Evolutionary conservation across 208 protist genomes (phyloP).

Genomic region (Acanthamoeba triangularis): DNA sequence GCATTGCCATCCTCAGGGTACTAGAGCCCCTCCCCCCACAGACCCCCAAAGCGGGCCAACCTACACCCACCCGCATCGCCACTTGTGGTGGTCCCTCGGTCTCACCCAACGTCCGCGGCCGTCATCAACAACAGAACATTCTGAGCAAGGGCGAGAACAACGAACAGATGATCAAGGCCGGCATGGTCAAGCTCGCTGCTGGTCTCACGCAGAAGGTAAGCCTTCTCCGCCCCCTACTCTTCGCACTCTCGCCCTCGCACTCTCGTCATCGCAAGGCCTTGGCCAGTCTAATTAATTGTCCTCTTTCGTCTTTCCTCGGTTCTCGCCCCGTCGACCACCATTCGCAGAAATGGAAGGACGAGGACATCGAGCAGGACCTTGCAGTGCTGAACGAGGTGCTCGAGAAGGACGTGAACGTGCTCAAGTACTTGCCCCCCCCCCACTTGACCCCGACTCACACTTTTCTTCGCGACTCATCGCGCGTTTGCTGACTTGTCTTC

Average conservation of each 20-base stretch:
- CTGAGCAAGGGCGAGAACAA: constrained; percentile 81
- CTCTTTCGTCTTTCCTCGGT: constrained; percentile 68
- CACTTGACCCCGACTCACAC: neutral
- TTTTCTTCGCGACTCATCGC: neutral
- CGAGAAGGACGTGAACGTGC: constrained; percentile 71
- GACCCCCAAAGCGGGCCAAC: neutral
- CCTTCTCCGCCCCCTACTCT: neutral
- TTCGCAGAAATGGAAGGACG: constrained; percentile 85
- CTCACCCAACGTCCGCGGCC: too few species aligned
- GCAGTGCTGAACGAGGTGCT: constrained; percentile 78
- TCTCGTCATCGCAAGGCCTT: too few species aligned
- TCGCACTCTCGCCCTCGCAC: too few species aligned
- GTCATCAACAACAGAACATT: constrained; percentile 34
- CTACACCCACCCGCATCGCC: too few species aligned
- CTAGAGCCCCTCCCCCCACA: neutral
- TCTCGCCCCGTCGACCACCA: constrained; percentile 29
- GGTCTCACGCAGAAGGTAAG: constrained; percentile 4
- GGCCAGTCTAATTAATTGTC: constrained; percentile 65
- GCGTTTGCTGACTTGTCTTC: neutral
- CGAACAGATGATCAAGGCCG: constrained; percentile 77
- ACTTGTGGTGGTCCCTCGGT: neutral
- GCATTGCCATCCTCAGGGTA: constrained; percentile 77
- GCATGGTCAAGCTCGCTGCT: constrained; percentile 59
- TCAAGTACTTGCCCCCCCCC: constrained; percentile 78
- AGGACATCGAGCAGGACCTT: constrained; percentile 87